Evolutionary conservation across 23 red algal genomes (phyloP).

Genomic region (Gracilaria vermiculophylla): DNA sequence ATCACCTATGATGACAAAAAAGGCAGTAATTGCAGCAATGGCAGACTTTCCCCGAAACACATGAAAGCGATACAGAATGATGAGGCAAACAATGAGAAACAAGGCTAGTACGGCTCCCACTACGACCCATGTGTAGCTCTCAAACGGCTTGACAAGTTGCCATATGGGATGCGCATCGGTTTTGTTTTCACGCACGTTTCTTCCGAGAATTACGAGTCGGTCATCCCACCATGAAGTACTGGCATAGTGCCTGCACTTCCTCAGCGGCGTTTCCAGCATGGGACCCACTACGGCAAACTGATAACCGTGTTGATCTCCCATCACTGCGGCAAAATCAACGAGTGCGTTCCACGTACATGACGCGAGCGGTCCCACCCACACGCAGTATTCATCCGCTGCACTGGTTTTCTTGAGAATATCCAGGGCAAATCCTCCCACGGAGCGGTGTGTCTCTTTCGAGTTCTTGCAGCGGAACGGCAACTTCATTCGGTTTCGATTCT

Average conservation of each 20-base stretch:
- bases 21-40: constrained; percentile 34
- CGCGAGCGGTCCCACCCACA: neutral
- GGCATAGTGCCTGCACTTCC: constrained; percentile 22
- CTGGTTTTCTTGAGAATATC: neutral
- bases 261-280: constrained; percentile 8
- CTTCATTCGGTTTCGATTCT: neutral
- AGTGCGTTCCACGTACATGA: constrained; percentile 32
- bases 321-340: neutral
- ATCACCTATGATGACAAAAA: constrained; percentile 26
- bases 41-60: neutral
- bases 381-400: neutral
- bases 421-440: neutral
- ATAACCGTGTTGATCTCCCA: neutral
- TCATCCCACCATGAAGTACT: constrained; percentile 14
- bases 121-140: constrained; percentile 7
- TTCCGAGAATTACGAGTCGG: neutral
- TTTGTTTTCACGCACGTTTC: neutral
- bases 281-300: constrained; percentile 29
- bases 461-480: neutral
- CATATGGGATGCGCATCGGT: neutral
- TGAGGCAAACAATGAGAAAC: constrained; percentile 11
- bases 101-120: neutral
- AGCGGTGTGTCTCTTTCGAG: neutral
- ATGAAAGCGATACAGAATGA: constrained; percentile 3
- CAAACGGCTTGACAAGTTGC: constrained; percentile 26